Evolutionary conservation across 2,329 filamentous ascomycete species (phyloP).

Genomic region (Xylariales sp.): DNA sequence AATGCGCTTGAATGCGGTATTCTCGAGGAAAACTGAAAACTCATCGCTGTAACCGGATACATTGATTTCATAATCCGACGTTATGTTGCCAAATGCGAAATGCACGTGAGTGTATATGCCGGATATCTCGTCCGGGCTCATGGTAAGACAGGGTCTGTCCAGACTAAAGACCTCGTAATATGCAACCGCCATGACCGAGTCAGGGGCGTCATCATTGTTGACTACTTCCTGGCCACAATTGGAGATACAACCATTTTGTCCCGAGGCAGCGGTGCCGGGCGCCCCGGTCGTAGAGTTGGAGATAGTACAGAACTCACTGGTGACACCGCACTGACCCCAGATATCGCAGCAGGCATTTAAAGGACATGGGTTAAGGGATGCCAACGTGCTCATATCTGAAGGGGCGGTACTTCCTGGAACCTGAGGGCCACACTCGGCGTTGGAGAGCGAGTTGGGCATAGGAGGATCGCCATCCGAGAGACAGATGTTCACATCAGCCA

Average conservation of each 20-base stretch:
- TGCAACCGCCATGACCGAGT: constrained; percentile 11
- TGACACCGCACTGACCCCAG: constrained; percentile 28
- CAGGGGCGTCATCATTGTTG: constrained; percentile 1
- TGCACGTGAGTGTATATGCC: constrained; percentile 26
- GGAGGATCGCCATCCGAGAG: no score
- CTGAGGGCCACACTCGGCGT: no score
- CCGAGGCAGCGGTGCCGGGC: constrained; percentile 23
- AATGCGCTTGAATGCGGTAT: constrained; percentile 21
- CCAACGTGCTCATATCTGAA: no score
- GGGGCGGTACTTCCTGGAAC: no score
- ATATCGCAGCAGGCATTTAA: constrained; percentile 2
- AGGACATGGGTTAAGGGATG: no score
- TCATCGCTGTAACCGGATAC: constrained; percentile 13
- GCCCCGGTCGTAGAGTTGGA: constrained; percentile 16
- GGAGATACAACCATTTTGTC: constrained; percentile 26
- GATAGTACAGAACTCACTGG: constrained; percentile 26
- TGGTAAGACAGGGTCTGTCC: constrained; percentile 24
- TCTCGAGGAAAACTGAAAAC: constrained; percentile 20
- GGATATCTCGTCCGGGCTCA: constrained; percentile 8
- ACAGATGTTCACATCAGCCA: no score
- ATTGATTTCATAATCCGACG: constrained; percentile 13
- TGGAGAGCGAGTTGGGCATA: no score
- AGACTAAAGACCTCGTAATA: constrained; percentile 31
- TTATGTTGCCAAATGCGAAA: constrained; percentile 30
- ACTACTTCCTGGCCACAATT: constrained; percentile 27